Conservation (phyloP, 1,284 basidiomycete species). For the Marasmius sp. region DNA sequence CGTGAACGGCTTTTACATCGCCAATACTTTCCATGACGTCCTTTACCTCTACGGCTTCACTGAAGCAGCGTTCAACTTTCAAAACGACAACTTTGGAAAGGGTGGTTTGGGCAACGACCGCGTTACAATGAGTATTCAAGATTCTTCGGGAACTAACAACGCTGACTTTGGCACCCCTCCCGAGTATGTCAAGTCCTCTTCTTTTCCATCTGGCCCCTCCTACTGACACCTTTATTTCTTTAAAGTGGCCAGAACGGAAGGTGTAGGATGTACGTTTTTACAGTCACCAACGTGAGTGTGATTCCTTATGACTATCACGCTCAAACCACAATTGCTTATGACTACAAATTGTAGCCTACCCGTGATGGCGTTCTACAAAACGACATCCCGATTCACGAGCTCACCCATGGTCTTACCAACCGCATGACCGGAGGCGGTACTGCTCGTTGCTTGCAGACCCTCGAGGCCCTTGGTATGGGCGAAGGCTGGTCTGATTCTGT, state of each 20-base stretch:
- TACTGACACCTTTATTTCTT: slow-evolving; percentile 14
- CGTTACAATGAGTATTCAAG: slow-evolving; percentile 38
- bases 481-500: slow-evolving; percentile 59
- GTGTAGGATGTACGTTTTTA: slow-evolving; percentile 37
- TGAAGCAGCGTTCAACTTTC: slow-evolving; percentile 10
- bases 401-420: slow-evolving; percentile 38
- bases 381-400: slow-evolving; percentile 37
- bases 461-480: slow-evolving; percentile 49
- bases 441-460: slow-evolving; percentile 47
- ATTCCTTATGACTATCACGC: slow-evolving; percentile 15
- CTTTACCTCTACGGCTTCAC: slow-evolving; percentile 37
- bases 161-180: slow-evolving; percentile 31
- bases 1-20: slow-evolving; percentile 51
- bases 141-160: slow-evolving; percentile 33
- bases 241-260: slow-evolving; percentile 30
- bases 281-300: slow-evolving; percentile 31
- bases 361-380: slow-evolving; percentile 40
- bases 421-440: slow-evolving; percentile 46
- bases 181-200: slow-evolving; percentile 28
- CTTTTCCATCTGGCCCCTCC: background rate
- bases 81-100: slow-evolving; percentile 8
- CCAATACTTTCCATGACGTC: slow-evolving; percentile 50
- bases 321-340: background rate
- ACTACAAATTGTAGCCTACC: slow-evolving; percentile 14
- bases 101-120: slow-evolving; percentile 32